phyloP scores from a whole-genome alignment of 2,329 filamentous ascomycete genomes.

The Fusarium sp. region DNA sequence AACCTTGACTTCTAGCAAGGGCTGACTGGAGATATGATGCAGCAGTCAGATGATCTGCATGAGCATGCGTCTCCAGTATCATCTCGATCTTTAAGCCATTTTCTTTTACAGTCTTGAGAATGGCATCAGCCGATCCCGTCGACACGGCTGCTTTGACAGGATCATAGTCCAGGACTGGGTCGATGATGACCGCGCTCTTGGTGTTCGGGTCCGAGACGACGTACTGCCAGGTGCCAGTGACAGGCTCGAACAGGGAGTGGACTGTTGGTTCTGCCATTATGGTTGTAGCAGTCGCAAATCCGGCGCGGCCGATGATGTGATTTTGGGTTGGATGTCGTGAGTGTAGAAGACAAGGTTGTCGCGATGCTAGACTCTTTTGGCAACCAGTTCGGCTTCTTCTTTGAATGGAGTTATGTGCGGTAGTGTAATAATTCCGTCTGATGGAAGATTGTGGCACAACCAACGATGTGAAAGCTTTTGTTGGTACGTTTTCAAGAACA shows the following conservation, averaged over 20 bases:
- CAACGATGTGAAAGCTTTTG: background rate
- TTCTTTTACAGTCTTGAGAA: conserved; percentile 56
- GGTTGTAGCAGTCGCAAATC: background rate
- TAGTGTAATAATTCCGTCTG: background rate
- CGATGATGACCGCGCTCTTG: conserved; percentile 63
- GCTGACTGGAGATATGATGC: conserved; percentile 63
- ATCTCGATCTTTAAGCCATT: conserved; percentile 58
- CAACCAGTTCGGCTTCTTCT: background rate
- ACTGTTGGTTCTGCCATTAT: conserved; percentile 16
- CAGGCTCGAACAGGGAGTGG: conserved; percentile 29
- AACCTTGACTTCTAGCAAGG: conserved; percentile 48
- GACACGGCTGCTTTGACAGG: conserved; percentile 51
- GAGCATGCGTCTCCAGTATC: conserved; percentile 70
- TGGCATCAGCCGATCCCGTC: conserved; percentile 61
- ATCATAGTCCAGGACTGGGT: conserved; percentile 69
- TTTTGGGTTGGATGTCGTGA: background rate
- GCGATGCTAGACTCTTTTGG: background rate
- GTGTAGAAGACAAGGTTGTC: too few relatives aligned
- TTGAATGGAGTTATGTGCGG: rapidly evolving
- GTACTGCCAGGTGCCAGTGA: conserved; percentile 67
- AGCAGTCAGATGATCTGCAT: conserved; percentile 69
- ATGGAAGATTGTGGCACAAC: background rate
- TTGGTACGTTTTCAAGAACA: background rate
- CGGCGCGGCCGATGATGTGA: background rate
- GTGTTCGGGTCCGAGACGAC: conserved; percentile 64